Evolutionary conservation across 768 basidiomycete genomes (phyloP), one percentile per base, ranked within the genome.

Genomic region (Astraeus odoratus): DNA sequence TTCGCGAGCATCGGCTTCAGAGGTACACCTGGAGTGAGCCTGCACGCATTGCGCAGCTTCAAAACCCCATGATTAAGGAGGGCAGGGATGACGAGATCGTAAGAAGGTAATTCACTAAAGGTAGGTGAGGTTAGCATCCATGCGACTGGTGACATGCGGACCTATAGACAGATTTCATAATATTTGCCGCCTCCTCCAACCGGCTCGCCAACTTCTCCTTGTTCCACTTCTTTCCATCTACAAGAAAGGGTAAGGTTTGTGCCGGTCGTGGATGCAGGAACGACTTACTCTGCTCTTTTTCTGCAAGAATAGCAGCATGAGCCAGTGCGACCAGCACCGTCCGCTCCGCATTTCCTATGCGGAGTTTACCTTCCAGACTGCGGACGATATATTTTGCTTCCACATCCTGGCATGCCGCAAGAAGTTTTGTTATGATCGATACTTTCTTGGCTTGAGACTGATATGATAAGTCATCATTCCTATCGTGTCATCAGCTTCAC

Each of bases 1-100:
- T 98, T 99, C 13, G 96, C 96, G 42, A 99, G 73, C 96, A 99
- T 99, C 12, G 96, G 96, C 57, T 99, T 99, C 27, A 99, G 72
- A 1, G 96, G 96, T 27, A 98, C 83, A 49, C 95, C 95, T 12
- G 96, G 94, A 8, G 90, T 94, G 15, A 99, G 76, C 61, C 87
- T 92, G 72, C 96, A 97, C 36, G 72, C 69, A 15, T 82, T 77
- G 16, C 68, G 74, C 27, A 99, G 67, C 12, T 76, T 71, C 29
- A 75, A 75, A 36, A 94, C 75, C 1, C 95, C 95, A 43, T 73
- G 71, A 52, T 83, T 77, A 39, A 98, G 74, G 23, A 99, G 69
- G 1, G 91, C 88, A 3, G 96, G 96, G 23, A 99, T 79, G 38
- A 99, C 90, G 53, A 81, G 66, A 58, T 98, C 93, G 58, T 98